Evolutionary conservation across 306 rosid genomes (phyloP).

Genomic region (Quercus aquifolioides): DNA sequence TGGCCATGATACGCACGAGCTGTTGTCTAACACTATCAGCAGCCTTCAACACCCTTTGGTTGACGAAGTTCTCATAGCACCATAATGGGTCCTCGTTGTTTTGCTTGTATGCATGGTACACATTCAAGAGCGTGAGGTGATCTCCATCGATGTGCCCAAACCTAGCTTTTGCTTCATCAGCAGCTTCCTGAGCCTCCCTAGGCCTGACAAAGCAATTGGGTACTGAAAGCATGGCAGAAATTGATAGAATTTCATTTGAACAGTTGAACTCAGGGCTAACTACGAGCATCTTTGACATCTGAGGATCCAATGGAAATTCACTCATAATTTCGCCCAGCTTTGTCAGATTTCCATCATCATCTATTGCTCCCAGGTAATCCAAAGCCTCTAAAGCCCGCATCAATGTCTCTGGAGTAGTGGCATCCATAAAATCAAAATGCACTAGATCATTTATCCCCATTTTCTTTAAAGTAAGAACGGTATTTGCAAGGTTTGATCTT

Average conservation of each 20-base stretch:
- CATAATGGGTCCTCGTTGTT: slow-evolving; percentile 84
- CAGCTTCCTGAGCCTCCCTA: slow-evolving; percentile 98
- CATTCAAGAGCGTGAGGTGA: slow-evolving; percentile 91
- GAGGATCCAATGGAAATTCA: slow-evolving; percentile 92
- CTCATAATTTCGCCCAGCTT: slow-evolving; percentile 92
- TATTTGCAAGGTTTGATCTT: slow-evolving; percentile 91
- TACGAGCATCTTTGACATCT: slow-evolving; percentile 98
- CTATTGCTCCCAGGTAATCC: slow-evolving; percentile 93
- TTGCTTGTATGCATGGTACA: slow-evolving; percentile 94
- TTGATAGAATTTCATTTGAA: slow-evolving; percentile 86
- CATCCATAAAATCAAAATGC: slow-evolving; percentile 97
- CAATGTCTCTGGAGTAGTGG: slow-evolving; percentile 97
- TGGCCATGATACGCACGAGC: slow-evolving; percentile 80
- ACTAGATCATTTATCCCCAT: slow-evolving; percentile 91
- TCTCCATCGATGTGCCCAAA: slow-evolving; percentile 97
- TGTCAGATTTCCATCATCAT: slow-evolving; percentile 90
- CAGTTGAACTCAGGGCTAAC: slow-evolving; percentile 92
- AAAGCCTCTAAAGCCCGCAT: slow-evolving; percentile 95
- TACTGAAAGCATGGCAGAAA: slow-evolving; percentile 97
- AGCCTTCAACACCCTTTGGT: slow-evolving; percentile 72
- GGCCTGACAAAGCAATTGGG: slow-evolving; percentile 99
- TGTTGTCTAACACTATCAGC: slow-evolving; percentile 93
- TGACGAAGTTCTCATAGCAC: slow-evolving; percentile 89
- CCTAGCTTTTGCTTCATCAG: slow-evolving; percentile 95
- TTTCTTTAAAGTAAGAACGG: slow-evolving; percentile 87